Evolutionary conservation across 2,329 filamentous ascomycete genomes (phyloP).

Genomic region (Ustulina deusta): DNA sequence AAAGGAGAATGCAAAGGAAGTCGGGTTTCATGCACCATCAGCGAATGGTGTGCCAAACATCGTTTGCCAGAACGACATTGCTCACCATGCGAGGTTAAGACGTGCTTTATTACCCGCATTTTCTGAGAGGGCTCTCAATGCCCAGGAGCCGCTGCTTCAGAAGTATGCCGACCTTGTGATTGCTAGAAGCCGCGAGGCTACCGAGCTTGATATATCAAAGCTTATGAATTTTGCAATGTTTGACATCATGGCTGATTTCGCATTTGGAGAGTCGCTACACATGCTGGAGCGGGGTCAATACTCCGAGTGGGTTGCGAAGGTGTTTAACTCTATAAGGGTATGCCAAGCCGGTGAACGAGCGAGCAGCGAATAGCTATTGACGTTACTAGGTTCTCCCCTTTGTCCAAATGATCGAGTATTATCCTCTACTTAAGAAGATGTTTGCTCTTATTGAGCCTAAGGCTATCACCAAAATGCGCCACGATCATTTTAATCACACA

Average conservation of each 20-base stretch:
- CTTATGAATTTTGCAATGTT: constrained; percentile 40
- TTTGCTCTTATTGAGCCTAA: constrained; percentile 45
- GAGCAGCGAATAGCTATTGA: not conserved
- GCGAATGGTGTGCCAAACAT: constrained; percentile 31
- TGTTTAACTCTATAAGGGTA: constrained; percentile 35
- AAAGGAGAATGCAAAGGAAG: constrained; percentile 33
- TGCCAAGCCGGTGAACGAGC: not conserved
- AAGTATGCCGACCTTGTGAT: constrained; percentile 32
- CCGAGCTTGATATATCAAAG: constrained; percentile 25
- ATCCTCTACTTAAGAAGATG: constrained; percentile 41
- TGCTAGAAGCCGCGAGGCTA: constrained; percentile 5
- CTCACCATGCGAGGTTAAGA: constrained; percentile 34
- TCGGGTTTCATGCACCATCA: constrained; percentile 24
- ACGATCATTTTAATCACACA: constrained; percentile 41
- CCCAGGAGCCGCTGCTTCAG: constrained; percentile 36
- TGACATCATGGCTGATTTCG: constrained; percentile 43
- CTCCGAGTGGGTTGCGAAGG: constrained; percentile 38
- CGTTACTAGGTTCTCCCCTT: constrained; percentile 38
- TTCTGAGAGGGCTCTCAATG: constrained; percentile 33
- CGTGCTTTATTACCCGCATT: constrained; percentile 34
- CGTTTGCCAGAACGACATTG: constrained; percentile 23
- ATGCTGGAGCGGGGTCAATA: constrained; percentile 37
- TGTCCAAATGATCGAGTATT: constrained; percentile 44
- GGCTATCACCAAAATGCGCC: constrained; percentile 40
- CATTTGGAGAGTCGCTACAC: constrained; percentile 40